Evolutionary conservation across 2,329 filamentous ascomycete genomes (phyloP), one percentile per base, ranked within the genome.

Genomic region (Alternaria sp.): DNA sequence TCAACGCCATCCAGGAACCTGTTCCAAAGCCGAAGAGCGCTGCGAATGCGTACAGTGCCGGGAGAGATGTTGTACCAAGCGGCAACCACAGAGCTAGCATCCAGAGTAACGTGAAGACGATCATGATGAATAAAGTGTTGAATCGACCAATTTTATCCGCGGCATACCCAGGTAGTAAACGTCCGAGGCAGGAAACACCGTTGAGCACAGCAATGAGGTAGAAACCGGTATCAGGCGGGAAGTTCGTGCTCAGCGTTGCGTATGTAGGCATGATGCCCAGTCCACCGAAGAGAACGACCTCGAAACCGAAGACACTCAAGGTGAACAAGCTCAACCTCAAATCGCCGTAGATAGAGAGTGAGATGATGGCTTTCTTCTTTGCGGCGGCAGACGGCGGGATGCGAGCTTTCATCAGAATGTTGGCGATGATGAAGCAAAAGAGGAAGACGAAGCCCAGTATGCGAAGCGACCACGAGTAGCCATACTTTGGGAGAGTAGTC

Each of bases 1-100:
- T 81, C 14, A 84, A 66, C 3, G 78, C 75, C 67, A 85, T 83
- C 68, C 83, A 80, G 8, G 81, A 79, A 1, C 83, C 83, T 0
- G 81, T 83, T 57, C 82, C 83, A 67, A 85, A 84, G 2, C 83
- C 83, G 58, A 84, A 85, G 2, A 85, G 72, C 0, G 79, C 76
- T 2, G 77, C 74, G 50, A 83, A 79, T 21, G 75, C 75, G 33
- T 84, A 82, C 1, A 84, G 64, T 14, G 74, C 71, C 2, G 71
- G 61, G 3, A 79, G 66, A 6, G 76, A 79, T 14, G 55, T 73
- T 3, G 70, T 71, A 4, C 77, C 77, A 1, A 79, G 60, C 6
- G 78, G 78, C 7, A 80, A 61, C 78, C 78, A 80, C 11, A 80
- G 67, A 25, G 65, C 71, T 20, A 82, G 74, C 58, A 78, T 78